phyloP scores from a whole-genome alignment of 768 basidiomycete species.

The Xerocomellus intermedius region DNA sequence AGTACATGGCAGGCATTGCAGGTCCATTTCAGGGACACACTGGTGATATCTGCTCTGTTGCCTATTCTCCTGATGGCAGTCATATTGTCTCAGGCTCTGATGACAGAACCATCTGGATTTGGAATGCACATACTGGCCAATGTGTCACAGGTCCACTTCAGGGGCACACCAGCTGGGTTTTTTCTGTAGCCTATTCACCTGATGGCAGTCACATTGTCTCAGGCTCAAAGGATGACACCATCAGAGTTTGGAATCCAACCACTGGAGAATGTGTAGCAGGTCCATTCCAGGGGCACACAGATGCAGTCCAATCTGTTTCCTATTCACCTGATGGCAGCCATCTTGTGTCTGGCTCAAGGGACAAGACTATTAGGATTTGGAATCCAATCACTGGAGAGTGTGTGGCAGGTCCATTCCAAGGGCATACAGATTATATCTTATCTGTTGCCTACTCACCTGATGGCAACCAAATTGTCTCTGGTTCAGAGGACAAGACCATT shows the following conservation, averaged over 20 bases:
- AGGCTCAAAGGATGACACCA: slow-evolving; percentile 20
- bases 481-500: slow-evolving; percentile 17
- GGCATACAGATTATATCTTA: slow-evolving; percentile 13
- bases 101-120: slow-evolving; percentile 6
- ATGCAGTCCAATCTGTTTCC: slow-evolving; percentile 16
- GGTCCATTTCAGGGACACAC: slow-evolving; percentile 4
- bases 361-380: slow-evolving; percentile 27
- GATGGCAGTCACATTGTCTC: slow-evolving; percentile 25
- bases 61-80: slow-evolving; percentile 19
- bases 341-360: slow-evolving; percentile 26
- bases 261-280: slow-evolving; percentile 14
- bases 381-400: slow-evolving; percentile 10
- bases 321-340: slow-evolving; percentile 22
- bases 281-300: slow-evolving; percentile 19
- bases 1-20: neutral
- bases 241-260: slow-evolving; percentile 24
- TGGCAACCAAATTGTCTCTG: slow-evolving; percentile 17
- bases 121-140: slow-evolving; percentile 16
- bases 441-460: slow-evolving; percentile 20
- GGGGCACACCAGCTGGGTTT: slow-evolving; percentile 9
- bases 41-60: neutral
- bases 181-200: slow-evolving; percentile 25
- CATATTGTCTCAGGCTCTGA: slow-evolving; percentile 5
- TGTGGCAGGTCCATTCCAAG: slow-evolving; percentile 20
- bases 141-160: neutral